A percentile compares a stretch with the other conserved stretches of the same genome.
These are phyloP conservation scores for Kwoniella botswanensis DNA, from an alignment of 768 basidiomycete genomes.

Conservation along the genomic window DNA sequence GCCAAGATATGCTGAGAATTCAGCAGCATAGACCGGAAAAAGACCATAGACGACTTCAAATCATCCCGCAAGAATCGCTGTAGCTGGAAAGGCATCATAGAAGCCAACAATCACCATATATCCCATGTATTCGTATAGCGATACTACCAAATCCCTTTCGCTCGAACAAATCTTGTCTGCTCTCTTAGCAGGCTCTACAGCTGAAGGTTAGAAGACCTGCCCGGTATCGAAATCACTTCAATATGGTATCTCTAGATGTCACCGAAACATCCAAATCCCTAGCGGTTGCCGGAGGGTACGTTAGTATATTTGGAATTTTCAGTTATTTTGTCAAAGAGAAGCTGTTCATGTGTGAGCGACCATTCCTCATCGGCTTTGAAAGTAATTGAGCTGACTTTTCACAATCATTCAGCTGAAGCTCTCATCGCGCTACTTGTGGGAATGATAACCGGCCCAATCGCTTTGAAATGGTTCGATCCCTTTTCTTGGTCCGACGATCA, in stretches of 20 bases:
- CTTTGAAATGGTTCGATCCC: constrained; percentile 56
- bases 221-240: not conserved
- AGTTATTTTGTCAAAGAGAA: constrained; percentile 59
- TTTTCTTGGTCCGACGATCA: constrained; percentile 52
- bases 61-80: too few relatives aligned
- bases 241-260: constrained; percentile 55
- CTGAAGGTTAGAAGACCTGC: not conserved
- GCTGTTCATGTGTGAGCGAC: constrained; percentile 54
- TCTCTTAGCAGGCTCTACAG: not conserved
- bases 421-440: constrained; percentile 46
- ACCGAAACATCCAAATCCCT: constrained; percentile 55
- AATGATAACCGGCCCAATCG: constrained; percentile 57
- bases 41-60: too few relatives aligned
- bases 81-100: not conserved
- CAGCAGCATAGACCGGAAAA: not conserved
- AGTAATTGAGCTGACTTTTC: not conserved
- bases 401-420: constrained; percentile 47
- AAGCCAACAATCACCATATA: not conserved
- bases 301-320: constrained; percentile 50
- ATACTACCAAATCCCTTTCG: not conserved
- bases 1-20: too few relatives aligned
- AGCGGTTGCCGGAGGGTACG: constrained; percentile 53
- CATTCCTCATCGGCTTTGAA: too few relatives aligned
- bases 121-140: not conserved
- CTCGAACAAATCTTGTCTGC: not conserved